A percentile compares a stretch with the other conserved stretches of the same genome.
These are phyloP conservation scores for Aegilops longissima DNA, from an alignment of 176 grass and related monocot genomes.

Conservation along the genomic window DNA sequence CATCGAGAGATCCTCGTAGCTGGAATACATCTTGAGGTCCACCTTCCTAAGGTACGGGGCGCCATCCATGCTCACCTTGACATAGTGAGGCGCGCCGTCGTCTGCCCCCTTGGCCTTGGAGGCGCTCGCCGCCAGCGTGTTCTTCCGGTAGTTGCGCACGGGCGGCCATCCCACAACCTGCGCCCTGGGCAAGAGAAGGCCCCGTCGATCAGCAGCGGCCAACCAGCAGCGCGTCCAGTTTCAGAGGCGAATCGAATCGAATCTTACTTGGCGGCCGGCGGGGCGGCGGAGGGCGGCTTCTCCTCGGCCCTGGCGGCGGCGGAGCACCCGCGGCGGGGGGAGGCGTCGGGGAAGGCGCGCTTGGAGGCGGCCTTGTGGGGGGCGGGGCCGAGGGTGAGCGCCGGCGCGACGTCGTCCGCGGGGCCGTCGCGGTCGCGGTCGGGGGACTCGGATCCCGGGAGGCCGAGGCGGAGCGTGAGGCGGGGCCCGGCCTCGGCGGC, in stretches of 20 bases:
- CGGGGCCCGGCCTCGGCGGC: neutral
- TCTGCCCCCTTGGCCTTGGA: constrained; percentile 41
- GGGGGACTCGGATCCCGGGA: constrained; percentile 55
- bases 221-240: neutral
- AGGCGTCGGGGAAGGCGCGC: constrained; percentile 49
- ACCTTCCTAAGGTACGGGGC: constrained; percentile 75
- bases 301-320: neutral
- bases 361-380: constrained; percentile 36
- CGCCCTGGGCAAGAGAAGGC: constrained; percentile 40
- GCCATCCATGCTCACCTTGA: constrained; percentile 87
- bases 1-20: constrained; percentile 59
- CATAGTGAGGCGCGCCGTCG: constrained; percentile 42
- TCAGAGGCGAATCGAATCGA: neutral
- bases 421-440: constrained; percentile 33
- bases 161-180: constrained; percentile 86
- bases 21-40: constrained; percentile 62
- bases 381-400: constrained; percentile 34
- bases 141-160: constrained; percentile 72
- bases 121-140: constrained; percentile 51
- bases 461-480: constrained; percentile 57
- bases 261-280: constrained; percentile 50
- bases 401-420: constrained; percentile 9
- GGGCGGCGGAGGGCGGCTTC: constrained; percentile 16
- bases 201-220: neutral
- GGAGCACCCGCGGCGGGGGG: neutral